Evolutionary conservation across 2,329 filamentous ascomycete genomes (phyloP).

Genomic region (Eutypa lata): DNA sequence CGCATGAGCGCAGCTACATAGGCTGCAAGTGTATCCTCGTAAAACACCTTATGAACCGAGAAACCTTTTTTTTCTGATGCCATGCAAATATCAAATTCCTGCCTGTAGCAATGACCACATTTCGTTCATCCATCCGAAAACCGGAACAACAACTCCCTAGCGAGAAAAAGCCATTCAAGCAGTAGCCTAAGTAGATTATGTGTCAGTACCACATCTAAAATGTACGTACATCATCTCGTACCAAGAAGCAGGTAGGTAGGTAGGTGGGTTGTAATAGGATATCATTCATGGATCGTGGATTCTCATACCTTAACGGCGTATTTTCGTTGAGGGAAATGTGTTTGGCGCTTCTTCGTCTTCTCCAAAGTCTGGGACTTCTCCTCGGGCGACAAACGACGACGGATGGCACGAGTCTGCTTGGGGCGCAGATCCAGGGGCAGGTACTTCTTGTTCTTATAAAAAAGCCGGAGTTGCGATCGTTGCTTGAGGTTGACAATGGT

Average conservation of each 20-base stretch:
- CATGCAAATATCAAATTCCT: slow-evolving; percentile 36
- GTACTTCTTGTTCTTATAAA: slow-evolving; percentile 99
- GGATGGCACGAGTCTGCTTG: slow-evolving; percentile 98
- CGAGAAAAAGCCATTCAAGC: not conserved
- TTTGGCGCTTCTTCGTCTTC: slow-evolving; percentile 94
- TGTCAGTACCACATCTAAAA: not conserved
- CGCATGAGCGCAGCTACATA: slow-evolving; percentile 28
- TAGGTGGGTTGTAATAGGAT: not conserved
- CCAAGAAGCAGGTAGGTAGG: not conserved
- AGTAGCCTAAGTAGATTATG: not conserved
- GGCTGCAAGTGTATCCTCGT: slow-evolving; percentile 33
- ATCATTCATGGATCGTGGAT: not conserved
- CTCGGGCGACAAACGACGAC: slow-evolving; percentile 88
- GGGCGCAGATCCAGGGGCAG: slow-evolving; percentile 94
- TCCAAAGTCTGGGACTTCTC: slow-evolving; percentile 81
- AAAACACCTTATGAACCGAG: slow-evolving; percentile 36
- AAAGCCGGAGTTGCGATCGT: slow-evolving; percentile 93
- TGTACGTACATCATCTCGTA: too few species aligned
- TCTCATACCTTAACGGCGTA: slow-evolving; percentile 90
- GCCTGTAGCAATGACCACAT: slow-evolving; percentile 27
- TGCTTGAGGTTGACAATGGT: slow-evolving; percentile 99
- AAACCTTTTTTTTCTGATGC: slow-evolving; percentile 36
- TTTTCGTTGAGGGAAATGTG: slow-evolving; percentile 98
- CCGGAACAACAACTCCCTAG: slow-evolving; percentile 20
- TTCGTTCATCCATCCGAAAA: slow-evolving; percentile 24